phyloP scores from a whole-genome alignment of 75 land plant species.

The Picea glauca region DNA sequence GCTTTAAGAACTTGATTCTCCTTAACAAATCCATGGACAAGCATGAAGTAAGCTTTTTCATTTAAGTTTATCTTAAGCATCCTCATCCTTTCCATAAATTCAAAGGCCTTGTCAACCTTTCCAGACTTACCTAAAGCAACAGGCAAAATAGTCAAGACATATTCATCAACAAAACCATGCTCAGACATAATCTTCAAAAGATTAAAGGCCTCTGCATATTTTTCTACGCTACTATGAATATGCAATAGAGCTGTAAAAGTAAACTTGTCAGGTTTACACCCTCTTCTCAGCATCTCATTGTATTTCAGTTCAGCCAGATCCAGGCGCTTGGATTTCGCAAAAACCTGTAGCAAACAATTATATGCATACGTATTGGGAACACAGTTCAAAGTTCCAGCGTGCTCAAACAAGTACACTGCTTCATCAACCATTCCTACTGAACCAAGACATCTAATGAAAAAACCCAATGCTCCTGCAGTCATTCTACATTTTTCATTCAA shows the following conservation, averaged over 20 bases:
- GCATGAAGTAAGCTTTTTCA: constrained; percentile 33
- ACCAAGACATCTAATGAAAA: constrained; percentile 54
- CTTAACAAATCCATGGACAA: constrained; percentile 55
- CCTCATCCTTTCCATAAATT: constrained; percentile 34
- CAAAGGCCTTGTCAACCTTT: constrained; percentile 40
- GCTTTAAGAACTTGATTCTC: constrained; percentile 43
- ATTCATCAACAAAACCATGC: constrained; percentile 40
- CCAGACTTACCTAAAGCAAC: constrained; percentile 49
- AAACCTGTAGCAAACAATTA: constrained; percentile 45
- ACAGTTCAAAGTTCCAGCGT: constrained; percentile 23
- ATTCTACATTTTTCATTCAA: constrained; percentile 21
- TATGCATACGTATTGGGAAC: constrained; percentile 44
- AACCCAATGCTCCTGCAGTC: constrained; percentile 53
- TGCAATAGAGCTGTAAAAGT: constrained; percentile 23
- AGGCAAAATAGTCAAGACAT: constrained; percentile 32
- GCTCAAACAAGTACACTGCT: constrained; percentile 30
- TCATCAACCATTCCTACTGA: constrained; percentile 35
- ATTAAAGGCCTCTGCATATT: constrained; percentile 32
- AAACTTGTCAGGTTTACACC: not conserved
- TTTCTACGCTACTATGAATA: constrained; percentile 38
- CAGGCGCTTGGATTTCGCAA: constrained; percentile 22
- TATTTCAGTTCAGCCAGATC: constrained; percentile 38
- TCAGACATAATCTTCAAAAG: constrained; percentile 21
- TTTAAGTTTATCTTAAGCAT: constrained; percentile 20
- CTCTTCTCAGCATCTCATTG: constrained; percentile 34